phyloP scores from a whole-genome alignment of 805 yeast species.

The Metschnikowia sp. region DNA sequence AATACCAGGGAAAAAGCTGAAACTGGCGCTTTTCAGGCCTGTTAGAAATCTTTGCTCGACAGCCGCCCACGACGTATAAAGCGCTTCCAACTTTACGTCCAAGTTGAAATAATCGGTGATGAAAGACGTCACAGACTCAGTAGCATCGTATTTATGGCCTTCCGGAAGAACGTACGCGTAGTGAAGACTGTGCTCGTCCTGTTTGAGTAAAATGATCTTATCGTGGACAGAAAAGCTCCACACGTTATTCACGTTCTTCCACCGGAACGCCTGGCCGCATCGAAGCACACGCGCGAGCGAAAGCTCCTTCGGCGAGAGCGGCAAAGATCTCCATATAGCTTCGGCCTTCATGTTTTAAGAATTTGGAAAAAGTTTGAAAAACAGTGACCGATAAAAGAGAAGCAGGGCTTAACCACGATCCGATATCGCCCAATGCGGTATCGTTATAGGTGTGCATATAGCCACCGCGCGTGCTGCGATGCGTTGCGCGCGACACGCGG shows the following conservation, averaged over 20 bases:
- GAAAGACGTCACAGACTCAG: slow-evolving; percentile 36
- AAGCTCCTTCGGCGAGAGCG: slow-evolving; percentile 41
- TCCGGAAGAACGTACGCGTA: slow-evolving; percentile 40
- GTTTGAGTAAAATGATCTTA: slow-evolving; percentile 62
- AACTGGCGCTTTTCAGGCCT: slow-evolving; percentile 29
- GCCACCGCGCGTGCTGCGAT: slow-evolving; percentile 1
- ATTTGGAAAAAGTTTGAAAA: background rate
- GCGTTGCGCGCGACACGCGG: slow-evolving; percentile 3
- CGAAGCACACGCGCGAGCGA: slow-evolving; percentile 63
- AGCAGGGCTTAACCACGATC: background rate
- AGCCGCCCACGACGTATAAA: slow-evolving; percentile 61
- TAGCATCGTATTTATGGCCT: slow-evolving; percentile 5
- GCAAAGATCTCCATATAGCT: slow-evolving; percentile 12
- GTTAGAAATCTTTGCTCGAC: slow-evolving; percentile 49
- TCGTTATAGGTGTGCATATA: slow-evolving; percentile 4
- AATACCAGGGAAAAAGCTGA: slow-evolving; percentile 56
- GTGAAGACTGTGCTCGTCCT: slow-evolving; percentile 49
- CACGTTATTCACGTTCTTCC: slow-evolving; percentile 60
- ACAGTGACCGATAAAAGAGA: background rate
- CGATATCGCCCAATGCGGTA: slow-evolving; percentile 7
- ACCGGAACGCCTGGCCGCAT: slow-evolving; percentile 83
- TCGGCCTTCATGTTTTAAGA: slow-evolving; percentile 15
- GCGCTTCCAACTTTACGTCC: slow-evolving; percentile 46
- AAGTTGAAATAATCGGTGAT: slow-evolving; percentile 71
- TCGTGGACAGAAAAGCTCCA: slow-evolving; percentile 67